Percentiles rank a stretch among this genome's conserved stretches.
phyloP scores from a whole-genome alignment of 352 stramenopile genomes.

The Phytophthora vignae region DNA sequence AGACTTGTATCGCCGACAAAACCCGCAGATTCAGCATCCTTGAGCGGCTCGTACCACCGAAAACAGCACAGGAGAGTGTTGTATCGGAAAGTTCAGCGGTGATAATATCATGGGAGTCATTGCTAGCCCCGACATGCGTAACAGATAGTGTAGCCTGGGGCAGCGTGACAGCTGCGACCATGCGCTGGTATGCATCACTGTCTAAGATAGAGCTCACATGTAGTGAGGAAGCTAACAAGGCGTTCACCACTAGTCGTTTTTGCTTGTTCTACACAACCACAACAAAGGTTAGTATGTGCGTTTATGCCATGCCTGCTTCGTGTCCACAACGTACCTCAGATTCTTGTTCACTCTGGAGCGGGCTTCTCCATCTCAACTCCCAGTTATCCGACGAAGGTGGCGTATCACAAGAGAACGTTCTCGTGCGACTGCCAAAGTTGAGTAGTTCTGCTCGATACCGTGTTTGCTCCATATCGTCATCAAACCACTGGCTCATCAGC shows the following conservation, averaged over 20 bases:
- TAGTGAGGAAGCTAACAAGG: conserved; percentile 74
- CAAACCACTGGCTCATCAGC: conserved; percentile 77
- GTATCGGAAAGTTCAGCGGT: conserved; percentile 61
- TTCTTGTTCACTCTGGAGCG: conserved; percentile 64
- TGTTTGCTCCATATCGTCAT: conserved; percentile 64
- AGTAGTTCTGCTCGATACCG: conserved; percentile 52
- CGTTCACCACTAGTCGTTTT: conserved; percentile 69
- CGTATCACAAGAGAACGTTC: conserved; percentile 44
- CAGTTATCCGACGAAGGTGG: conserved; percentile 68
- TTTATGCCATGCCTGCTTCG: background rate
- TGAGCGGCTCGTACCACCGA: conserved; percentile 22
- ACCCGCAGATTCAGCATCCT: conserved; percentile 43
- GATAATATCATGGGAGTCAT: conserved; percentile 67
- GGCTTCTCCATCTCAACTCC: conserved; percentile 80
- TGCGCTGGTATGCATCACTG: conserved; percentile 50
- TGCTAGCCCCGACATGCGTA: conserved; percentile 47
- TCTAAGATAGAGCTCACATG: conserved; percentile 58
- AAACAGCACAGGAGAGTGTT: conserved; percentile 37
- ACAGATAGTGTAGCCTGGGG: conserved; percentile 50
- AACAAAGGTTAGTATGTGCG: conserved; percentile 14
- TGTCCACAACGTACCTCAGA: conserved; percentile 45
- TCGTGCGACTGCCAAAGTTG: conserved; percentile 44
- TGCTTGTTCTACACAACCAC: conserved; percentile 58
- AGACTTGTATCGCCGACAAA: conserved; percentile 60
- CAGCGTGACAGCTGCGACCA: conserved; percentile 42